These are phyloP conservation scores for Leccinellum luteum DNA, from an alignment of 768 basidiomycete species.

Conservation along the genomic window DNA sequence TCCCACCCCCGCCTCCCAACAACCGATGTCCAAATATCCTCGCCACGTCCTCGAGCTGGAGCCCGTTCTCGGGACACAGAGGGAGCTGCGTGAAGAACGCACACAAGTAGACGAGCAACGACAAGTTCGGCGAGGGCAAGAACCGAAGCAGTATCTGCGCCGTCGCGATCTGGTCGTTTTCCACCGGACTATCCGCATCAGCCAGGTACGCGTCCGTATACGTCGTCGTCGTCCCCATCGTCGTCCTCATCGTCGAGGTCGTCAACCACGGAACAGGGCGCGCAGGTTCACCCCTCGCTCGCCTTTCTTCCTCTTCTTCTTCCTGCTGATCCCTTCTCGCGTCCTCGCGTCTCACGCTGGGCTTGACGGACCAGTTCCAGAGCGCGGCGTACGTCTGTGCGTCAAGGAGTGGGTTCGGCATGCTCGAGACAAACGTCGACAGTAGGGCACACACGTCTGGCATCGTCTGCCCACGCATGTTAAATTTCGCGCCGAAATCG, in stretches of 20 bases:
- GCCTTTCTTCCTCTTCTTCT: conserved; percentile 33
- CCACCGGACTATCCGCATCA: conserved; percentile 24
- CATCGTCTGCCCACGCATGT: conserved; percentile 36
- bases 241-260: background rate
- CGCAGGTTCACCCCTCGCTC: conserved; percentile 27
- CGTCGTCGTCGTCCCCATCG: conserved; percentile 7
- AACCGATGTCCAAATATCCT: conserved; percentile 45
- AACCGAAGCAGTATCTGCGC: conserved; percentile 52
- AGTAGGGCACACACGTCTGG: conserved; percentile 46
- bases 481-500: conserved; percentile 21
- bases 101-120: conserved; percentile 44
- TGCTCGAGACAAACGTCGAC: conserved; percentile 44
- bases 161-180: conserved; percentile 34
- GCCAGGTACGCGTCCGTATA: conserved; percentile 17
- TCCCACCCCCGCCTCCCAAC: conserved; percentile 18
- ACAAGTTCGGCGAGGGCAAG: conserved; percentile 40
- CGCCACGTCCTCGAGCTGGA: conserved; percentile 45
- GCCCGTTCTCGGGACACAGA: conserved; percentile 47
- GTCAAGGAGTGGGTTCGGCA: conserved; percentile 47
- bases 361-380: conserved; percentile 43
- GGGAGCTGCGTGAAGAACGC: conserved; percentile 52
- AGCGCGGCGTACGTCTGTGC: conserved; percentile 40
- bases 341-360: conserved; percentile 37
- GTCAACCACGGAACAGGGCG: conserved; percentile 8
- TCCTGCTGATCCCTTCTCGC: conserved; percentile 28